Evolutionary conservation across 805 yeast genomes (phyloP).

Genomic region (Schwanniomyces pseudopolymorphus): DNA sequence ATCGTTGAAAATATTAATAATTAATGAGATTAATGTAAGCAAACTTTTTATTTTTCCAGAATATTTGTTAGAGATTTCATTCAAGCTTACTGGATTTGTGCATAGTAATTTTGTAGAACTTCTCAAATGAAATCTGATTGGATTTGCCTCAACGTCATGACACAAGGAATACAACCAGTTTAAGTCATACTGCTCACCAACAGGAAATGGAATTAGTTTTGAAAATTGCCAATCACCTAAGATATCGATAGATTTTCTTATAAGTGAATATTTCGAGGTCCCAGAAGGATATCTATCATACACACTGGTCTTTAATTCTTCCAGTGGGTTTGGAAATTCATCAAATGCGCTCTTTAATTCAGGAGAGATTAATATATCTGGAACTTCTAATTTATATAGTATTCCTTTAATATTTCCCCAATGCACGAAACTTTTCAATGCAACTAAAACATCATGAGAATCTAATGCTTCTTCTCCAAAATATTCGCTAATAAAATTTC

Average conservation of each 20-base stretch:
- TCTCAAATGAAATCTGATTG: slow-evolving; percentile 49
- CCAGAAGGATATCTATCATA: slow-evolving; percentile 54
- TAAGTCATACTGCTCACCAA: slow-evolving; percentile 21
- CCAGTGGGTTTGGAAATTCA: slow-evolving; percentile 41
- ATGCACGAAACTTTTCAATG: slow-evolving; percentile 52
- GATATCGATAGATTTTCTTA: slow-evolving; percentile 38
- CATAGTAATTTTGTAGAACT: slow-evolving; percentile 33
- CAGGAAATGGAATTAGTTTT: slow-evolving; percentile 37
- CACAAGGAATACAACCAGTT: slow-evolving; percentile 41
- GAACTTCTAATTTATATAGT: slow-evolving; percentile 40
- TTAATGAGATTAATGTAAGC: slow-evolving; percentile 26
- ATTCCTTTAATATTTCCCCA: slow-evolving; percentile 56
- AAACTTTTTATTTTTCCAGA: slow-evolving; percentile 17
- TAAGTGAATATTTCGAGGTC: slow-evolving; percentile 45
- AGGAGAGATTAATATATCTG: slow-evolving; percentile 31
- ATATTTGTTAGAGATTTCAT: slow-evolving; percentile 27
- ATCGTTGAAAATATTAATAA: slow-evolving; percentile 27
- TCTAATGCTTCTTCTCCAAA: slow-evolving; percentile 41
- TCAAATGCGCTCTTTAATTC: slow-evolving; percentile 29
- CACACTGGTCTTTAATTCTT: slow-evolving; percentile 38
- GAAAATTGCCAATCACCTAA: slow-evolving; percentile 38
- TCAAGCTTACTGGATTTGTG: slow-evolving; percentile 31
- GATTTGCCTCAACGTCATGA: slow-evolving; percentile 45
- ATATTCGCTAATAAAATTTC: slow-evolving; percentile 33
- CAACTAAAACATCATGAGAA: slow-evolving; percentile 43